Conservation (phyloP, 345 rosid species). For the Ceriops zippeliana region DNA sequence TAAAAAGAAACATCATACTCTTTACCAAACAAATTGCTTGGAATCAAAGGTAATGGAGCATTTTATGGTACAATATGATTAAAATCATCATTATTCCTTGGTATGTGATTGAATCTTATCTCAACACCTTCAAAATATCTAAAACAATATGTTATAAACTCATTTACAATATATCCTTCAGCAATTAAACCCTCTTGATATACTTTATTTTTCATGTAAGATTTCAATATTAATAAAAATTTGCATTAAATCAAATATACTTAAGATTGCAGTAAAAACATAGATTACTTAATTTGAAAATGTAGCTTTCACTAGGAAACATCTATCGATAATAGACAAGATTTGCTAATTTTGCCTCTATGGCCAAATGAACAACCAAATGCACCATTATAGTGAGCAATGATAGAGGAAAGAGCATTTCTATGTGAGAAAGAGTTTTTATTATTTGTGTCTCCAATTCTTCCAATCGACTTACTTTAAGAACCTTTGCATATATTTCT, state of each 20-base stretch:
- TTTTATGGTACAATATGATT: background rate
- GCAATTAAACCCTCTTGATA: background rate
- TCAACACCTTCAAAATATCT: background rate
- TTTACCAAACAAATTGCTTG: background rate
- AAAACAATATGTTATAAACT: slow-evolving; percentile 8
- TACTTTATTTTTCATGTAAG: background rate
- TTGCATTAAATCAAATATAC: background rate
- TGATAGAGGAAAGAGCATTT: slow-evolving; percentile 10
- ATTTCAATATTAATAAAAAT: background rate
- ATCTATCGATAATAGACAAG: slow-evolving; percentile 1
- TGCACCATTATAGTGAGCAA: slow-evolving; percentile 18
- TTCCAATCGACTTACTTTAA: background rate
- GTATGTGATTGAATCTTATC: background rate
- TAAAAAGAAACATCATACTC: background rate
- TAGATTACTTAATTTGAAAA: background rate
- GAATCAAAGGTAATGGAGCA: background rate
- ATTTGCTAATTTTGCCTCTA: background rate
- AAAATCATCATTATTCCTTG: background rate
- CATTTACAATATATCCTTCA: background rate
- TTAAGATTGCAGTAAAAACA: too few species aligned
- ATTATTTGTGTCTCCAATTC: background rate
- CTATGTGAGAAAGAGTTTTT: slow-evolving; percentile 8
- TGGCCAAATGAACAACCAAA: slow-evolving; percentile 7
- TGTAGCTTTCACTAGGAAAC: background rate
- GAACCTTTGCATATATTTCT: background rate